Evolutionary conservation across 257 asterid species (phyloP).

Genomic region (Solanum ahanhuiri): DNA sequence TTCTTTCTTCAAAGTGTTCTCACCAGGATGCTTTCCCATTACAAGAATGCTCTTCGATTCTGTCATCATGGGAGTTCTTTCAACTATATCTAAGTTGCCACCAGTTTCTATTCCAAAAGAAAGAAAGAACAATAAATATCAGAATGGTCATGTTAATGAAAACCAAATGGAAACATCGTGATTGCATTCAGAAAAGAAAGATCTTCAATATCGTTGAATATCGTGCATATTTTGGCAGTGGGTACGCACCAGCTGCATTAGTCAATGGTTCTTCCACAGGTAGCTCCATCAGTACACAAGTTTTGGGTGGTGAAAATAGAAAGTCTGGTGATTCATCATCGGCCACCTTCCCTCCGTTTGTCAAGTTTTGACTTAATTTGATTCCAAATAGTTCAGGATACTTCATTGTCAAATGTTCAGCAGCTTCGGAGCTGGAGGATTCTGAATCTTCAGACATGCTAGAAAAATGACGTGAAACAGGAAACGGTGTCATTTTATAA

Average conservation of each 20-base stretch:
- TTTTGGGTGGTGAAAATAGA: slow-evolving; percentile 83
- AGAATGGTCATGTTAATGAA: not conserved
- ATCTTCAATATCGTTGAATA: slow-evolving; percentile 7
- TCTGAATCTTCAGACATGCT: slow-evolving; percentile 46
- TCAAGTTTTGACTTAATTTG: slow-evolving; percentile 18
- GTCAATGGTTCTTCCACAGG: slow-evolving; percentile 27
- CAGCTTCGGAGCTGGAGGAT: slow-evolving; percentile 31
- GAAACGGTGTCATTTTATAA: slow-evolving; percentile 54
- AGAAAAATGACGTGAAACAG: slow-evolving; percentile 18
- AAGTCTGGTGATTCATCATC: slow-evolving; percentile 71
- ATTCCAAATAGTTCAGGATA: slow-evolving; percentile 68
- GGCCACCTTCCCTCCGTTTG: slow-evolving; percentile 22
- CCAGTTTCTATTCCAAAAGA: slow-evolving; percentile 19
- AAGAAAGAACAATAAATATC: not conserved
- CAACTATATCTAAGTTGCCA: slow-evolving; percentile 21
- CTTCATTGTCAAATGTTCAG: slow-evolving; percentile 32
- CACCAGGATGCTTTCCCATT: slow-evolving; percentile 73
- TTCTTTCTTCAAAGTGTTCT: slow-evolving; percentile 93
- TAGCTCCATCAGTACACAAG: slow-evolving; percentile 74
- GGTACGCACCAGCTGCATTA: slow-evolving; percentile 7
- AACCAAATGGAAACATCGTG: not conserved
- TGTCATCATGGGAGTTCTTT: slow-evolving; percentile 59
- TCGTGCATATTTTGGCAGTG: slow-evolving; percentile 7
- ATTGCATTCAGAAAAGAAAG: not conserved
- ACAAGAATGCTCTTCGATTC: slow-evolving; percentile 36